phyloP scores from a whole-genome alignment of 768 basidiomycete species.

The Pseudohyphozyma bogoriensis region DNA sequence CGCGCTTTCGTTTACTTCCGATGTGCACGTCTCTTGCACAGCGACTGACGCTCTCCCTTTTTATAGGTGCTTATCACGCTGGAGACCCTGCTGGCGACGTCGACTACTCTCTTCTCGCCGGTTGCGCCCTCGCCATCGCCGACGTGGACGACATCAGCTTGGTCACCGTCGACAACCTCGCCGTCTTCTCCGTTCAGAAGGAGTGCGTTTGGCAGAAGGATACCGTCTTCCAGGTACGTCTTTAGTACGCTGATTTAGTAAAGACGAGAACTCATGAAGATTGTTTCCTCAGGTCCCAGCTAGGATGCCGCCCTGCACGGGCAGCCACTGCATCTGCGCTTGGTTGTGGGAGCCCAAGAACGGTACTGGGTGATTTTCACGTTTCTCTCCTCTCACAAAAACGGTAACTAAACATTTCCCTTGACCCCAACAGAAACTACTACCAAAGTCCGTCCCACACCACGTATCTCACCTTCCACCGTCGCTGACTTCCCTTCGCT shows the following conservation, averaged over 20 bases:
- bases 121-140: constrained; percentile 34
- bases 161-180: constrained; percentile 26
- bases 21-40: no score
- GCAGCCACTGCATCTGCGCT: constrained; percentile 32
- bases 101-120: constrained; percentile 22
- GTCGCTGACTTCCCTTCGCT: constrained; percentile 7
- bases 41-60: not conserved
- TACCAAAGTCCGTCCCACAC: not conserved
- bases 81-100: constrained; percentile 20
- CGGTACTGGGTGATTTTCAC: constrained; percentile 22
- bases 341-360: constrained; percentile 29
- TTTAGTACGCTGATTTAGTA: not conserved
- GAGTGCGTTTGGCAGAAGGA: constrained; percentile 30
- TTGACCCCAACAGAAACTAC: no score
- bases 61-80: constrained; percentile 29
- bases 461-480: not conserved
- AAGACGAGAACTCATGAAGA: not conserved
- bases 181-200: constrained; percentile 33
- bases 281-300: no score
- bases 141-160: constrained; percentile 19
- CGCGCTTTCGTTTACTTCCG: constrained; percentile 38
- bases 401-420: not conserved
- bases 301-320: constrained; percentile 31
- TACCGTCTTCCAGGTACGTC: constrained; percentile 29
- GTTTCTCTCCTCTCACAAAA: no score